Evolutionary conservation across 2,329 filamentous ascomycete genomes (phyloP).

Genomic region (Bipolaris gigantea): DNA sequence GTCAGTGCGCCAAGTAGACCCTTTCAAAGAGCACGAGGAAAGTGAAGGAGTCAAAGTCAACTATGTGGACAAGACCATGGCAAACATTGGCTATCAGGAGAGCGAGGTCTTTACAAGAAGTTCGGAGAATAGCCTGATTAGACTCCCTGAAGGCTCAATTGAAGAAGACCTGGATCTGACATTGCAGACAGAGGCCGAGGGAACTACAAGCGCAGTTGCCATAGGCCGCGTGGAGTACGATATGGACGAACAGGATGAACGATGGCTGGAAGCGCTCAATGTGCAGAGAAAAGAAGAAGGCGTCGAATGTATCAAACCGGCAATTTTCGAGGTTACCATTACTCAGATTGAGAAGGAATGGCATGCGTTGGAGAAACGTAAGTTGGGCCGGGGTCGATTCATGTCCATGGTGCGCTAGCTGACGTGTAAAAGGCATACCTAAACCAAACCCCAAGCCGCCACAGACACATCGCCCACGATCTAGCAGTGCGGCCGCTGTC

Average conservation of each 20-base stretch:
- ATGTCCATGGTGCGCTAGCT: slow-evolving; percentile 1
- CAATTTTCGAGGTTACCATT: slow-evolving; percentile 96
- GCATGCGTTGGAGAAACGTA: slow-evolving; percentile 88
- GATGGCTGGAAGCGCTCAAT: slow-evolving; percentile 90
- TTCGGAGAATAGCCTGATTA: slow-evolving; percentile 66
- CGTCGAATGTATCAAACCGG: slow-evolving; percentile 82
- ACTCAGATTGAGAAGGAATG: slow-evolving; percentile 99
- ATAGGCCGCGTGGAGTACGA: slow-evolving; percentile 93
- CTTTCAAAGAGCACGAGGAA: slow-evolving; percentile 80
- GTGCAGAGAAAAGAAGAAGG: slow-evolving; percentile 71
- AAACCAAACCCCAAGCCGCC: slow-evolving; percentile 96
- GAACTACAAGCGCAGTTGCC: slow-evolving; percentile 52
- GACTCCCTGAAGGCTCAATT: slow-evolving; percentile 62
- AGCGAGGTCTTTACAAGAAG: slow-evolving; percentile 85
- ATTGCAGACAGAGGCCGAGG: slow-evolving; percentile 62
- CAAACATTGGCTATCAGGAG: slow-evolving; percentile 92
- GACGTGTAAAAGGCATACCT: slow-evolving; percentile 63
- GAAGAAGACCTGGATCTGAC: slow-evolving; percentile 65
- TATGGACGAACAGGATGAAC: slow-evolving; percentile 99
- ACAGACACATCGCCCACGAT: slow-evolving; percentile 88
- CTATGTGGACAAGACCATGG: slow-evolving; percentile 96
- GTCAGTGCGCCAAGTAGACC: slow-evolving; percentile 73
- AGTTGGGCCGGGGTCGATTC: slow-evolving; percentile 11
- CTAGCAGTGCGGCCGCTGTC: slow-evolving; percentile 90
- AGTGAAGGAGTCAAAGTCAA: slow-evolving; percentile 82